Evolutionary conservation across 2,329 filamentous ascomycete genomes (phyloP), one percentile per base, ranked within the genome.

Genomic region (Trichoderma sp.): DNA sequence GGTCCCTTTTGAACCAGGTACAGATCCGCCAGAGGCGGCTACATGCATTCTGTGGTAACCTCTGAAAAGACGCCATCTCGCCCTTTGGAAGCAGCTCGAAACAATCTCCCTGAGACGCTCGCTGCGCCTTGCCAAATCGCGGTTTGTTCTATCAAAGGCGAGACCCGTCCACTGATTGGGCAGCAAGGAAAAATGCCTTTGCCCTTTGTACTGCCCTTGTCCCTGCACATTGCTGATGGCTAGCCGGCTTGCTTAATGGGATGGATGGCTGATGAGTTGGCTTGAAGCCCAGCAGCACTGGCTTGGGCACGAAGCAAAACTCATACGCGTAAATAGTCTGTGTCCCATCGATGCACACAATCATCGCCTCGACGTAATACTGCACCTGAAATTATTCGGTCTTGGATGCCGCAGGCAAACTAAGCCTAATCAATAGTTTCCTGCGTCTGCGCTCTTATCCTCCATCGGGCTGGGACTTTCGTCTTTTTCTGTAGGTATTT

Each of bases 231-330:
- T 28, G 65, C 43, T 49, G 58, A 59, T 60, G 54, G 54, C 54
- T 64, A 60, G 32, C 55, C 39, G 49, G 66, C 54, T 68, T 63
- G 66, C 61, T 69, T 56, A 11, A 49, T 49, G 46, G 43, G 43
- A 69, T 52, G 63, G 54, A 55, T 58, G 61, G 43, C 26, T 69
- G 68, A 46, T 69, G 68, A 69, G 68, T 30, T 69, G 68, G 68
- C 68, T 69, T 67, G 51, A 69, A 59, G 55, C 67, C 68, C 49
- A 66, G 61, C 54, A 60, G 49, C 68, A 58, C 61, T 24, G 26
- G 58, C 37, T 69, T 69, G 64, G 68, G 68, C 68, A 69, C 28
- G 34, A 69, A 69, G 56, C 32, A 56, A 24, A 30, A 37, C 1
- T 8, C 60, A 39, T 64, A 16, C 61, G 61, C 49, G 26, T 65